These are phyloP conservation scores for Camellia lanceoleosa DNA, from an alignment of 148 eudicot genomes.

Conservation along the genomic window DNA sequence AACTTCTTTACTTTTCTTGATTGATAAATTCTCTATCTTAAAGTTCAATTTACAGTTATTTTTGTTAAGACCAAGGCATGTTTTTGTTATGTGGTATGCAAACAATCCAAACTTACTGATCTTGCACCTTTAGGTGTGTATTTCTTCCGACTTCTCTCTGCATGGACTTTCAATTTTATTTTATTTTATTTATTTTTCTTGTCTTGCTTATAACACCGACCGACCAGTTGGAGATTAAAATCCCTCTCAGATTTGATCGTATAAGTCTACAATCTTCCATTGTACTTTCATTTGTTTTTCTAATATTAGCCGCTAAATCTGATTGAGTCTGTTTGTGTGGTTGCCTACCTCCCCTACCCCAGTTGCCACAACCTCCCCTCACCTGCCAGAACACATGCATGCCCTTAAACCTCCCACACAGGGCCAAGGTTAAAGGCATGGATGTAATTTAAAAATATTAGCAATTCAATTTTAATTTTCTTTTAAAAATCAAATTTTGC, in stretches of 20 bases:
- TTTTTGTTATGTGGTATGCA: not conserved
- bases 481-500: too few relatives aligned
- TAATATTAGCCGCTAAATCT: not conserved
- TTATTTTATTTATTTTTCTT: too few relatives aligned
- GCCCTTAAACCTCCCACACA: too few relatives aligned
- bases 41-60: not conserved
- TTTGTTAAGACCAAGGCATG: not conserved
- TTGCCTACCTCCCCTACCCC: not conserved
- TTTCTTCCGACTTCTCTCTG: too few relatives aligned
- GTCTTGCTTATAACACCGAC: too few relatives aligned
- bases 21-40: not conserved
- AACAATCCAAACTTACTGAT: too few relatives aligned
- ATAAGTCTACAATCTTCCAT: not conserved
- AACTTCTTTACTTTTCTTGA: not conserved
- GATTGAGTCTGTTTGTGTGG: not conserved
- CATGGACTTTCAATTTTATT: too few relatives aligned
- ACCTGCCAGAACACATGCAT: too few relatives aligned
- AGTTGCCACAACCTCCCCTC: too few relatives aligned
- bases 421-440: too few relatives aligned
- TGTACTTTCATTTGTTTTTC: not conserved
- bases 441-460: too few relatives aligned
- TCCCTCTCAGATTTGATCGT: not conserved
- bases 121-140: not conserved
- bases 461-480: too few relatives aligned
- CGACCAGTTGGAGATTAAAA: not conserved